phyloP scores from a whole-genome alignment of 1,139 yeast species.

The Pichia sp. region DNA sequence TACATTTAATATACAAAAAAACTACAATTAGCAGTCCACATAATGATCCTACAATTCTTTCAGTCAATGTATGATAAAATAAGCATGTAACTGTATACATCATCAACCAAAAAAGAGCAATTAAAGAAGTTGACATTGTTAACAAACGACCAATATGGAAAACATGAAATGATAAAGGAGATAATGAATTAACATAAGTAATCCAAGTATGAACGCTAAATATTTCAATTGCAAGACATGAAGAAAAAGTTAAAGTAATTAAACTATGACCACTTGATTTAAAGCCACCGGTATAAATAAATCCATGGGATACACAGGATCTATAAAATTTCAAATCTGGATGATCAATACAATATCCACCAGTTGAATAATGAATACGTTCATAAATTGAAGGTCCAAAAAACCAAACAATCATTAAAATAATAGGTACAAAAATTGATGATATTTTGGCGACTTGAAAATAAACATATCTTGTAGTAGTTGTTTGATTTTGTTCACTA shows the following conservation, averaged over 20 bases:
- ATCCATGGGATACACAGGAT: constrained; percentile 17
- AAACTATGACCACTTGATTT: constrained; percentile 64
- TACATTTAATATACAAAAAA: constrained; percentile 28
- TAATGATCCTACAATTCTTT: constrained; percentile 47
- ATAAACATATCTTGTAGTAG: background rate
- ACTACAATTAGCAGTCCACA: constrained; percentile 42
- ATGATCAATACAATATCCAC: constrained; percentile 37
- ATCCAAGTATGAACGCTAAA: constrained; percentile 18
- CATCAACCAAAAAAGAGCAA: constrained; percentile 16
- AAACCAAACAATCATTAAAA: constrained; percentile 26
- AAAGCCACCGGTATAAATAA: constrained; percentile 49
- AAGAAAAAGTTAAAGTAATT: constrained; percentile 44
- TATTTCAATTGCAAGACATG: constrained; percentile 38
- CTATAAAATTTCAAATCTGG: constrained; percentile 19
- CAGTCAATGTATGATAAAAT: constrained; percentile 56
- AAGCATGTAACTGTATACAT: constrained; percentile 48
- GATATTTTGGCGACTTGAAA: constrained; percentile 14
- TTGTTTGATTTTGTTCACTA: background rate
- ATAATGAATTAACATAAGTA: background rate
- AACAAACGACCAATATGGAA: background rate
- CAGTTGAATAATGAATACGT: constrained; percentile 35
- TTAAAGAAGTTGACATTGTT: background rate
- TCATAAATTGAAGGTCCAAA: constrained; percentile 44
- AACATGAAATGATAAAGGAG: background rate
- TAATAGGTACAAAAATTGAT: constrained; percentile 20